phyloP scores from a whole-genome alignment of 129 eudicot species.

The Centella asiatica region DNA sequence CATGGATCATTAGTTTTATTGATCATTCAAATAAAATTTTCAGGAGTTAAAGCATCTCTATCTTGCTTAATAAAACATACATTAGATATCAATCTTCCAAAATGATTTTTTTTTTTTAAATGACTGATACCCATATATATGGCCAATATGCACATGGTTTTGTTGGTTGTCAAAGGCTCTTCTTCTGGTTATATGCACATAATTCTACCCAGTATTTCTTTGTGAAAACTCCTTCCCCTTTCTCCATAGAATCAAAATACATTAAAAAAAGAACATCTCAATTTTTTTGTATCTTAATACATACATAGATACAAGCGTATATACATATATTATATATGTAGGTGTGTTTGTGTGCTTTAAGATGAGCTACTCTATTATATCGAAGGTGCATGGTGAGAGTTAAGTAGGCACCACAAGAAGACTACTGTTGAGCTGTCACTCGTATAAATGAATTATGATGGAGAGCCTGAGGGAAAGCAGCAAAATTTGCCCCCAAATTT shows the following conservation, averaged over 20 bases:
- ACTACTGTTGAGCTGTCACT: constrained; percentile 9
- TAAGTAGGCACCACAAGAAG: constrained; percentile 4
- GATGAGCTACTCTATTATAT: background rate
- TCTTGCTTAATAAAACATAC: background rate
- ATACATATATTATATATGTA: background rate
- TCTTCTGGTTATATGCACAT: background rate
- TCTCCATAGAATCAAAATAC: background rate
- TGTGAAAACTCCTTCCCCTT: background rate
- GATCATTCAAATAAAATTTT: background rate
- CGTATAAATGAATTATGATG: background rate
- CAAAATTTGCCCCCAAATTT: constrained; percentile 3
- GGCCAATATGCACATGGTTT: background rate
- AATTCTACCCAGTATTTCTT: background rate
- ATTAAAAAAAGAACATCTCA: too few relatives aligned
- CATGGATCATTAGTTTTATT: background rate
- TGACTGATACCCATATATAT: too few relatives aligned
- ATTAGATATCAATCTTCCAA: background rate
- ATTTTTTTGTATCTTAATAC: too few relatives aligned
- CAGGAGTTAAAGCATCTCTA: background rate
- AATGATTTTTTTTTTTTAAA: background rate
- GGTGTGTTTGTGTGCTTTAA: background rate
- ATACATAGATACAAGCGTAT: too few relatives aligned
- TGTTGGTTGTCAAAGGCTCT: background rate
- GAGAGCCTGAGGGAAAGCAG: background rate
- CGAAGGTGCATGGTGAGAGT: background rate